Base-by-base conservation (phyloP, 1,284 basidiomycete species). In the Malassezia globosa region DNA sequence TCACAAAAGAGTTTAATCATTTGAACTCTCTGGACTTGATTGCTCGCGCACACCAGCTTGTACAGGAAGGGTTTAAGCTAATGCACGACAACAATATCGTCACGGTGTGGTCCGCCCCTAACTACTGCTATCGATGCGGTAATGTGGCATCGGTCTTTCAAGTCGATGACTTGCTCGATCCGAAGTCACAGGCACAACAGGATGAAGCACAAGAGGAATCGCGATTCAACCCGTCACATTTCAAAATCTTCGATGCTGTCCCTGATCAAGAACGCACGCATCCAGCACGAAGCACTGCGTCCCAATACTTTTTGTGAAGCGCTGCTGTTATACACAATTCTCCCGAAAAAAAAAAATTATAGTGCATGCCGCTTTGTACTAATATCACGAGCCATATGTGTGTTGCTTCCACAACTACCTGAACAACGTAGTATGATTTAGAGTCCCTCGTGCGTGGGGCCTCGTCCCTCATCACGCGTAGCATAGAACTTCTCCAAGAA, bases 1-100 rank as follows among this genome's bases (percentile, higher is more conserved):
- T 95, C 7, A 89, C 88, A 10, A 78, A 77, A 58, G 87, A 94
- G 84, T 95, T 95, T 77, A 92, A 88, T 63, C 86, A 92, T 69
- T 80, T 88, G 58, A 95, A 94, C 70, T 78, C 78, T 18, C 77
- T 94, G 3, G 76, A 74, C 1, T 79, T 94, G 23, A 89, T 94
- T 60, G 89, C 88, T 3, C 81, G 89, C 27, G 89, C 89, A 0
- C 89, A 94, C 70, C 89, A 94, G 69, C 81, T 95, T 7, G 89
- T 94, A 1, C 87, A 94, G 72, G 61, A 63, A 23, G 61, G 61
- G 4, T 63, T 48, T 53, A 63, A 63, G 44, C 46, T 63, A 7
- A 63, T 63, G 61, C 61, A 63, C 43, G 61, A 63, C 39, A 45
- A 61, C 34, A 48, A 44, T 26, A 61, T 63, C 29, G 61, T 63